These are phyloP conservation scores for Ophiostoma sp. DNA, from an alignment of 2,329 filamentous ascomycete genomes.

Conservation along the genomic window DNA sequence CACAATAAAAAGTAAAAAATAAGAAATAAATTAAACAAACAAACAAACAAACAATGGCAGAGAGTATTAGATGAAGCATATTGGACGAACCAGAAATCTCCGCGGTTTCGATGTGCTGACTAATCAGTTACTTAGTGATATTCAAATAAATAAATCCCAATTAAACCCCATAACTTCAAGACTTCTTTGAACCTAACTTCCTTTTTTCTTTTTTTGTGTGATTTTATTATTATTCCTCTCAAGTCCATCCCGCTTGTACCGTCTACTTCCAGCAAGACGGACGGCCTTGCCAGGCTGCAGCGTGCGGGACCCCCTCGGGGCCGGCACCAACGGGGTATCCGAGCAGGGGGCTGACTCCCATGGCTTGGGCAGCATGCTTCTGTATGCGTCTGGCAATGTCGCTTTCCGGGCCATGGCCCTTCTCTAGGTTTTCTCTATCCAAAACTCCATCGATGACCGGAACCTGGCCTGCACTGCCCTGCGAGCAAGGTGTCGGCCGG, in stretches of 20 bases:
- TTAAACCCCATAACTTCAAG: neutral
- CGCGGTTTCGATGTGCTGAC: neutral
- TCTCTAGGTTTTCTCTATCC: neutral
- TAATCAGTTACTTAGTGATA: neutral
- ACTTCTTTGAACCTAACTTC: neutral
- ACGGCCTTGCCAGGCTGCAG: constrained; percentile 17
- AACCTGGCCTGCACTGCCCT: neutral
- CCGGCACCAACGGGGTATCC: constrained; percentile 42
- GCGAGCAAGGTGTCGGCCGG: neutral
- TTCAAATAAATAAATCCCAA: neutral
- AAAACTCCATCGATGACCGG: neutral
- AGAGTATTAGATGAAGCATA: neutral
- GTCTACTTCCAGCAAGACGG: constrained; percentile 19
- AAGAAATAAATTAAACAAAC: neutral
- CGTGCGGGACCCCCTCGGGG: constrained; percentile 33
- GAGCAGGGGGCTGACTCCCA: constrained; percentile 29
- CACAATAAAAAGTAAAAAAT: constrained; percentile 5
- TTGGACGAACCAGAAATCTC: neutral
- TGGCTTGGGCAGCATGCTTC: neutral
- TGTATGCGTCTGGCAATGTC: neutral
- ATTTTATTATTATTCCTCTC: constrained; percentile 13
- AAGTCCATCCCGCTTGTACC: neutral
- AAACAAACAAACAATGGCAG: neutral
- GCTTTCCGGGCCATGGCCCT: neutral
- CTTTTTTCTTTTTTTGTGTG: neutral